Evolutionary conservation across 495 filamentous ascomycete genomes (phyloP).

Genomic region (Bacidia rubella): DNA sequence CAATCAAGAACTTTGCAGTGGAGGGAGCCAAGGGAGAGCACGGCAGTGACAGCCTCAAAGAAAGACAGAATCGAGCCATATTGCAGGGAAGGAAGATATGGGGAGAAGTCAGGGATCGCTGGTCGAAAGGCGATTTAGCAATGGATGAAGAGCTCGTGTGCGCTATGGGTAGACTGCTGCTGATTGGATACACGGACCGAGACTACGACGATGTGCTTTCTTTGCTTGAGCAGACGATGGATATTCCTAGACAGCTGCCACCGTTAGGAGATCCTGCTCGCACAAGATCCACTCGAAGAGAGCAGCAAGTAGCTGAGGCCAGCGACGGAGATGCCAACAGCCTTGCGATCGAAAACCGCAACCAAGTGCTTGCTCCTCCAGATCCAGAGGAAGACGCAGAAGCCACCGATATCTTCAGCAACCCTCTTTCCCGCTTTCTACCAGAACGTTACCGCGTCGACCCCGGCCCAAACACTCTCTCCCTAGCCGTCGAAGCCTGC

Average conservation of each 20-base stretch:
- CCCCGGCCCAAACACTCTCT: slow-evolving; percentile 55
- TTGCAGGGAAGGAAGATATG: slow-evolving; percentile 57
- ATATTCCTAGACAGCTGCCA: slow-evolving; percentile 35
- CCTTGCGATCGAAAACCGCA: not conserved
- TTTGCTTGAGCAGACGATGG: slow-evolving; percentile 65
- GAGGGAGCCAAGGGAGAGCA: slow-evolving; percentile 18
- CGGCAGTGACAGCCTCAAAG: slow-evolving; percentile 24
- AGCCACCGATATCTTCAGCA: slow-evolving; percentile 1
- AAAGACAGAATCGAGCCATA: slow-evolving; percentile 26
- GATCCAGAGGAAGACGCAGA: not conserved
- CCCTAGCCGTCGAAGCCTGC: slow-evolving; percentile 51
- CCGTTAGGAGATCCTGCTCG: slow-evolving; percentile 1
- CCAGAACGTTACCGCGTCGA: slow-evolving; percentile 27
- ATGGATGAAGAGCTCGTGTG: slow-evolving; percentile 63
- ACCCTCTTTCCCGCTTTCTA: slow-evolving; percentile 3
- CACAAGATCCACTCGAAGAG: not conserved
- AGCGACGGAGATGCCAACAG: not conserved
- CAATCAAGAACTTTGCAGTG: slow-evolving; percentile 34
- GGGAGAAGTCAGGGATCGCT: slow-evolving; percentile 61
- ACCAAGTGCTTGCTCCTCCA: not conserved
- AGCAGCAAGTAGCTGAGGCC: not conserved
- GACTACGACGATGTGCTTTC: slow-evolving; percentile 57
- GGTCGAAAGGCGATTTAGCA: slow-evolving; percentile 50
- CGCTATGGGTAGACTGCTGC: slow-evolving; percentile 61
- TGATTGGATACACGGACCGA: slow-evolving; percentile 40